Conservation (phyloP, 2,329 filamentous ascomycete genomes). For the Aspergillus piperis region DNA sequence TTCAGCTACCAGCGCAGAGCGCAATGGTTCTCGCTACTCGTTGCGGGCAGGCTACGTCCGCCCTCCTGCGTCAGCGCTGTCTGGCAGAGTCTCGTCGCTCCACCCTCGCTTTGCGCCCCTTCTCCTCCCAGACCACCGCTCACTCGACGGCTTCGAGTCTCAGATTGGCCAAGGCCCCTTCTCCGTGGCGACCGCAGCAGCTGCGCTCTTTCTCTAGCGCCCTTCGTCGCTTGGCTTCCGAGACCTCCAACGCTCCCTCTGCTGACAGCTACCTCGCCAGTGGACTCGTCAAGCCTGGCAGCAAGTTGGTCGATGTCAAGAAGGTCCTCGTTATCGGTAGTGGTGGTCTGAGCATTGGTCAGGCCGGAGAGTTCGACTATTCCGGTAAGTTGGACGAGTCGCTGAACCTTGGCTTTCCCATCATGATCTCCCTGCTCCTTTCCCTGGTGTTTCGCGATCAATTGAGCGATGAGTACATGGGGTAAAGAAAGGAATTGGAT, state of each 20-base stretch:
- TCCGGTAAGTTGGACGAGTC: slow-evolving; percentile 67
- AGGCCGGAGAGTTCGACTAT: slow-evolving; percentile 98
- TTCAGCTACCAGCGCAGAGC: slow-evolving; percentile 32
- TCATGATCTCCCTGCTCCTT: neutral
- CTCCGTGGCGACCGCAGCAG: slow-evolving; percentile 44
- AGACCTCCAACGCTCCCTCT: slow-evolving; percentile 71
- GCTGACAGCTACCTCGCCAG: slow-evolving; percentile 86
- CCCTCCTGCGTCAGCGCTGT: slow-evolving; percentile 46
- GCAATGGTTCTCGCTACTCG: slow-evolving; percentile 50
- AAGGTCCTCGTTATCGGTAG: slow-evolving; percentile 96
- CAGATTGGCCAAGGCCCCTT: slow-evolving; percentile 41
- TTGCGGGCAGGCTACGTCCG: slow-evolving; percentile 45
- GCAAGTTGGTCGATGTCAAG: slow-evolving; percentile 82
- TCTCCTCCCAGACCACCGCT: slow-evolving; percentile 38
- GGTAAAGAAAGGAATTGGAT: neutral
- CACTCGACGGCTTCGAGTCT: slow-evolving; percentile 35
- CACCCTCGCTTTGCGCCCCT: slow-evolving; percentile 40
- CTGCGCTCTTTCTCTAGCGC: slow-evolving; percentile 47
- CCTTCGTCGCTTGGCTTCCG: slow-evolving; percentile 39
- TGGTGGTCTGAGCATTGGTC: slow-evolving; percentile 93
- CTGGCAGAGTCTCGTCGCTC: slow-evolving; percentile 40
- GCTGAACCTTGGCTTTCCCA: neutral
- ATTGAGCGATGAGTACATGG: neutral
- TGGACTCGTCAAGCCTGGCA: slow-evolving; percentile 76
- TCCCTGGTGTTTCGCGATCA: neutral